A percentile compares a stretch with the other conserved stretches of the same genome.
phyloP scores from a whole-genome alignment of 345 rosid species.

The Populus euphratica region DNA sequence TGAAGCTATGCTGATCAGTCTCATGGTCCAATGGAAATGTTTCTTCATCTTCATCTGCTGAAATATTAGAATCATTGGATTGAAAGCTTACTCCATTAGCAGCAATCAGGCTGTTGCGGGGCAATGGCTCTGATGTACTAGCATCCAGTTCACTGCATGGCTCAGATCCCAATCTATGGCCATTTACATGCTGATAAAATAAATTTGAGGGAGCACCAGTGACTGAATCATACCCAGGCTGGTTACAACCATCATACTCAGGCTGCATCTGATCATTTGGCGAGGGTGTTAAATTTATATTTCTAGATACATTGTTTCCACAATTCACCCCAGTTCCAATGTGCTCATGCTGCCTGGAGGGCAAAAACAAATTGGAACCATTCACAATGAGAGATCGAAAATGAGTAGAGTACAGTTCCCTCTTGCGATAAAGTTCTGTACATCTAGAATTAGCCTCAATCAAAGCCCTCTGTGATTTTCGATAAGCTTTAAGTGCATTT shows the following conservation, averaged over 20 bases:
- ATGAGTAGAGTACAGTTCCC: constrained; percentile 69
- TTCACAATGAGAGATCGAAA: constrained; percentile 59
- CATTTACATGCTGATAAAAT: constrained; percentile 35
- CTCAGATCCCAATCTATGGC: constrained; percentile 61
- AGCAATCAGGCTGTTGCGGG: constrained; percentile 41
- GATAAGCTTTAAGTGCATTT: constrained; percentile 80
- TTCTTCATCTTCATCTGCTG: constrained; percentile 64
- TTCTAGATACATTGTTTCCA: constrained; percentile 34
- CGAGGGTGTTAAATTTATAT: constrained; percentile 39
- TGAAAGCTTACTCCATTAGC: constrained; percentile 49
- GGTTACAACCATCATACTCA: constrained; percentile 31
- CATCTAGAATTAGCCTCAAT: constrained; percentile 87
- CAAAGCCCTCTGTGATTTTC: constrained; percentile 82
- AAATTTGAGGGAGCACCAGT: constrained; percentile 23
- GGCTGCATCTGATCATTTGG: constrained; percentile 40
- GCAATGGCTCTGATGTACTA: constrained; percentile 80
- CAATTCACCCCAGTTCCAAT: constrained; percentile 36
- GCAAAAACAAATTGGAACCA: constrained; percentile 53
- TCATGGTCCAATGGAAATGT: constrained; percentile 48
- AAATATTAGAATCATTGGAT: constrained; percentile 42
- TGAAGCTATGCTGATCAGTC: constrained; percentile 34
- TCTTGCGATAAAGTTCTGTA: constrained; percentile 58
- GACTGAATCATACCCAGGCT: constrained; percentile 25
- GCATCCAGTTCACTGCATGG: constrained; percentile 84
- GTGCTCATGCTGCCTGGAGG: constrained; percentile 43